phyloP scores from a whole-genome alignment of 257 asterid genomes.

The Primulina huaijiensis region DNA sequence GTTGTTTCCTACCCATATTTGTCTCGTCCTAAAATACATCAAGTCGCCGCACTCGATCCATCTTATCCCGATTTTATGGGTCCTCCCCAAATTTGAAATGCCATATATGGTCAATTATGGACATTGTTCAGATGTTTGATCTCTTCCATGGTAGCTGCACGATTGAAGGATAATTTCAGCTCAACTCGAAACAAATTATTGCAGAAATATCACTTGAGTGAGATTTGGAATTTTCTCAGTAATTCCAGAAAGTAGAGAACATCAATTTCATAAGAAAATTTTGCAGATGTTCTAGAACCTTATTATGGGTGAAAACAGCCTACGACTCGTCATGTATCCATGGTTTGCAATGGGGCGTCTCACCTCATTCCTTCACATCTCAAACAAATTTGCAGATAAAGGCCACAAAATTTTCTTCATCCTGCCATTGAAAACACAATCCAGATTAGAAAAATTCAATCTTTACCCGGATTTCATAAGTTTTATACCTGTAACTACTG shows the following conservation, averaged over 20 bases:
- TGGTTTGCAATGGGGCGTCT: slow-evolving; percentile 68
- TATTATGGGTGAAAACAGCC: slow-evolving; percentile 19
- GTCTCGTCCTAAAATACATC: not conserved
- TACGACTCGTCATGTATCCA: slow-evolving; percentile 46
- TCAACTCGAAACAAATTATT: not conserved
- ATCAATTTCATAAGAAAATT: not conserved
- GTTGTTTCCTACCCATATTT: not conserved
- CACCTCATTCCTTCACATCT: slow-evolving; percentile 48
- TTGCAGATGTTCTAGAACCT: not conserved
- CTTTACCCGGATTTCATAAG: slow-evolving; percentile 32
- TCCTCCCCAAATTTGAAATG: not conserved
- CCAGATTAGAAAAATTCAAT: slow-evolving; percentile 35
- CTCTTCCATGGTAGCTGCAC: not conserved
- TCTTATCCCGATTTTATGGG: not conserved
- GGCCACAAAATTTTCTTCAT: slow-evolving; percentile 46
- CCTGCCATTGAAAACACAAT: slow-evolving; percentile 37
- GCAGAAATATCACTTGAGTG: not conserved
- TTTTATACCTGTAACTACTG: slow-evolving; percentile 32
- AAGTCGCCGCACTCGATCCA: no score
- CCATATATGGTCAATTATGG: slow-evolving; percentile 2
- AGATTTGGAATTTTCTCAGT: not conserved
- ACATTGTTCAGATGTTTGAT: slow-evolving; percentile 5
- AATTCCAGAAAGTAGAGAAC: not conserved
- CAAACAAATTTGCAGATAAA: slow-evolving; percentile 51
- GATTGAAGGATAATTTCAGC: not conserved